Conservation (phyloP, 371 early-diverging fungal species). For the Mucor indicus region DNA sequence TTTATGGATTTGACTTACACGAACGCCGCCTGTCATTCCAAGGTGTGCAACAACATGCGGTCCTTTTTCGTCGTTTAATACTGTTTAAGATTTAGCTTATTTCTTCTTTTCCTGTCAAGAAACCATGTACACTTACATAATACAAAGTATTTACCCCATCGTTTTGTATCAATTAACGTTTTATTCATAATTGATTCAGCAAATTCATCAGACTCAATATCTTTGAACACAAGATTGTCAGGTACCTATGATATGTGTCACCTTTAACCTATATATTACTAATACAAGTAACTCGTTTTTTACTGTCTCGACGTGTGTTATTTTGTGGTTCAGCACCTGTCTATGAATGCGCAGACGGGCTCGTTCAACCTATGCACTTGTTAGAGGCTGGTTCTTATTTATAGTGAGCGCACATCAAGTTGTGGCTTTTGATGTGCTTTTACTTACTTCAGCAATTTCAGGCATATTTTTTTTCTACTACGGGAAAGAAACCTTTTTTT, state of each 20-base stretch:
- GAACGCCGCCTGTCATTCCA: conserved; percentile 55
- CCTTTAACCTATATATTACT: not conserved
- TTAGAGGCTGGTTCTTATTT: too few species aligned
- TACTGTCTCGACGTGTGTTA: conserved; percentile 37
- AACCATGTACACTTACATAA: conserved; percentile 32
- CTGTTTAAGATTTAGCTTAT: too few species aligned
- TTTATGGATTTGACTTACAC: not conserved
- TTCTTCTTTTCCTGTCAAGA: too few species aligned
- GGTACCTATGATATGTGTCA: conserved; percentile 4
- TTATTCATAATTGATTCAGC: conserved; percentile 28
- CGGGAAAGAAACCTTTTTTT: not conserved
- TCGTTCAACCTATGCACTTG: conserved; percentile 39
- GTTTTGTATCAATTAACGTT: conserved; percentile 45
- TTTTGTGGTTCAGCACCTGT: conserved; percentile 34
- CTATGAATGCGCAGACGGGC: conserved; percentile 39
- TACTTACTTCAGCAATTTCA: conserved; percentile 32
- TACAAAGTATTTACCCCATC: conserved; percentile 62
- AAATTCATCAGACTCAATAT: conserved; percentile 22
- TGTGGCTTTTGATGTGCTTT: not conserved
- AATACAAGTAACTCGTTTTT: not conserved
- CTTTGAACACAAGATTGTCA: conserved; percentile 31
- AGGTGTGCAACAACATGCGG: conserved; percentile 52
- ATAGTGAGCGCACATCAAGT: not conserved
- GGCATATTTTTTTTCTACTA: conserved; percentile 16
- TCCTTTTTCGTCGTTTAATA: conserved; percentile 28